These are phyloP conservation scores for Nepenthes gracilis DNA, from an alignment of 148 eudicot genomes.

Conservation along the genomic window DNA sequence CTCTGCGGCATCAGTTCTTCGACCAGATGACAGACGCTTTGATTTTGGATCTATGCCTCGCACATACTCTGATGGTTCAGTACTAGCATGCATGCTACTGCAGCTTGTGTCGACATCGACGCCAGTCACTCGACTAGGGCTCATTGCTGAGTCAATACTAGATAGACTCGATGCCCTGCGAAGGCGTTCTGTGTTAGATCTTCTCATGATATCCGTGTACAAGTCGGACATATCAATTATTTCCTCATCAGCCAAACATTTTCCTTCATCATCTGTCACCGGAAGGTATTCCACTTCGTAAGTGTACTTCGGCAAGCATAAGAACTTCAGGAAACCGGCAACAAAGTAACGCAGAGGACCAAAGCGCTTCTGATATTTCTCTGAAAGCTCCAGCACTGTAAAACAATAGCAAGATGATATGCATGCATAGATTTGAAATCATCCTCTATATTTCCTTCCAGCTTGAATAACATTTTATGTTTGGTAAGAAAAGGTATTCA, in stretches of 20 bases:
- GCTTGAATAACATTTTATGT: neutral
- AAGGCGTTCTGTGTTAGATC: constrained; percentile 61
- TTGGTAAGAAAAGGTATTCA: too few species aligned
- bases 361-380: constrained; percentile 82
- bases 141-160: constrained; percentile 88
- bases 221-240: constrained; percentile 76
- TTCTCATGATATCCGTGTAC: constrained; percentile 73
- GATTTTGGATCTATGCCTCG: constrained; percentile 79
- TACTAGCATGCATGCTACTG: constrained; percentile 56
- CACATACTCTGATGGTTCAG: constrained; percentile 89
- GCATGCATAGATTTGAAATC: neutral
- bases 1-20: constrained; percentile 57
- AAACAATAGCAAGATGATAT: neutral
- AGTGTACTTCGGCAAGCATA: constrained; percentile 81
- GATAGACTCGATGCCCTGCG: constrained; percentile 90
- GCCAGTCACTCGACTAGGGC: constrained; percentile 63
- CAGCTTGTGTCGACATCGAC: constrained; percentile 61
- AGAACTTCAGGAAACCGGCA: constrained; percentile 81
- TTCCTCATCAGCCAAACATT: constrained; percentile 34
- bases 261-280: constrained; percentile 42
- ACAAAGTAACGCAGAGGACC: constrained; percentile 91
- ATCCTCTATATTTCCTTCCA: constrained; percentile 1
- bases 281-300: constrained; percentile 83
- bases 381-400: constrained; percentile 93
- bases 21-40: constrained; percentile 74